phyloP scores from a whole-genome alignment of 73 alveolate species.

The Tetrahymena elliotti region DNA sequence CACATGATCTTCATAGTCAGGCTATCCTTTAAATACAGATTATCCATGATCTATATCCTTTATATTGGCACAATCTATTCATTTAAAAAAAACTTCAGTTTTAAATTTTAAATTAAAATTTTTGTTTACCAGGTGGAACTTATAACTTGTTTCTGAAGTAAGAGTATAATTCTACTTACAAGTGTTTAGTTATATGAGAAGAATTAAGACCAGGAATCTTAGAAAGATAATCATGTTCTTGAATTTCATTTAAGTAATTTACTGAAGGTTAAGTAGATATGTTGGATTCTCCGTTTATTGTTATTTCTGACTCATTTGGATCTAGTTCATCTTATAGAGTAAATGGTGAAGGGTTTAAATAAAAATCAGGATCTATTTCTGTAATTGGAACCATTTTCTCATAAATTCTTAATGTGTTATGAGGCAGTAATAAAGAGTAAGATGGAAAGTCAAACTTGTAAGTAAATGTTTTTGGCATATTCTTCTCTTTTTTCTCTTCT shows the following conservation, averaged over 20 bases:
- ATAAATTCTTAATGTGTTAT: slow-evolving; percentile 20
- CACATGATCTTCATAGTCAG: slow-evolving; percentile 27
- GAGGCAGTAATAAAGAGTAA: neutral
- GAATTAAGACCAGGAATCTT: neutral
- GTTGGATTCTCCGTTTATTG: neutral
- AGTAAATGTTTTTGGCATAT: neutral
- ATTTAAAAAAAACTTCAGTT: neutral
- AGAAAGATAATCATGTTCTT: slow-evolving; percentile 5
- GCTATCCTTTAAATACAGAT: slow-evolving; percentile 13
- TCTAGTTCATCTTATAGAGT: slow-evolving; percentile 27
- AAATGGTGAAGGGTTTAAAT: neutral
- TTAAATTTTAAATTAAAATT: neutral
- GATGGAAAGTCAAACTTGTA: slow-evolving; percentile 17
- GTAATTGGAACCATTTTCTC: neutral
- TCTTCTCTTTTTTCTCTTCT: neutral
- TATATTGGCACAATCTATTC: slow-evolving; percentile 3
- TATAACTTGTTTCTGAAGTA: slow-evolving; percentile 21
- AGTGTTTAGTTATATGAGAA: neutral
- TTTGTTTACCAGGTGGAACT: neutral
- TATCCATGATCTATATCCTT: slow-evolving; percentile 2
- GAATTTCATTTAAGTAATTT: neutral
- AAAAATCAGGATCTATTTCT: slow-evolving; percentile 12
- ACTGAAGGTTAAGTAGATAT: slow-evolving; percentile 13
- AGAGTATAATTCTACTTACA: slow-evolving; percentile 7
- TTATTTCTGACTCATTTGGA: slow-evolving; percentile 16